These are phyloP conservation scores for Hymenoscyphus occultus DNA, from an alignment of 2,329 filamentous ascomycete species.

Conservation along the genomic window DNA sequence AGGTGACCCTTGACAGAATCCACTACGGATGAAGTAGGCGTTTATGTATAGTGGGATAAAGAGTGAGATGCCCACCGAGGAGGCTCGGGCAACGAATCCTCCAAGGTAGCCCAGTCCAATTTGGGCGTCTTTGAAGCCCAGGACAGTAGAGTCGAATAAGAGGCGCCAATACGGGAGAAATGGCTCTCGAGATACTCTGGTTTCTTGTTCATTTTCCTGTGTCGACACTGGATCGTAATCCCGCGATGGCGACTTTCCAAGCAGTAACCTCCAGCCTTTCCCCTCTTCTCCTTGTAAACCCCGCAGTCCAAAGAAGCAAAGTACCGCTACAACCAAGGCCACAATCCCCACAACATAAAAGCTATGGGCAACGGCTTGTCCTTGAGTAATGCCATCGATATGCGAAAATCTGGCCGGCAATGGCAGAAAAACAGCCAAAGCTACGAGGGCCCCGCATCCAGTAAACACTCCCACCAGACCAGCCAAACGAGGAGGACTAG, in stretches of 20 bases:
- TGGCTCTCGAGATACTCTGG: conserved; percentile 9
- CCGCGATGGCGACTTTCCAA: conserved; percentile 38
- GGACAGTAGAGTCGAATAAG: conserved; percentile 58
- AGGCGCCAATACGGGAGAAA: conserved; percentile 58
- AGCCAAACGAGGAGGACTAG: conserved; percentile 63
- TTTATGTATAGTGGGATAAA: conserved; percentile 95
- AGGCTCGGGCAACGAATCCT: conserved; percentile 91
- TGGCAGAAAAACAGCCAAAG: conserved; percentile 78
- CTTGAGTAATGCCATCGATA: conserved; percentile 67
- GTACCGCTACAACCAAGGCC: conserved; percentile 67
- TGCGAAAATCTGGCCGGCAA: conserved; percentile 77
- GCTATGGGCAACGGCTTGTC: conserved; percentile 72
- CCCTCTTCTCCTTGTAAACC: conserved; percentile 68
- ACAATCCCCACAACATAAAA: conserved; percentile 83
- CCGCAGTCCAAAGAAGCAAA: conserved; percentile 76
- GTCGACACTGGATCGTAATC: conserved; percentile 21
- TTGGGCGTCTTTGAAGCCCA: conserved; percentile 72
- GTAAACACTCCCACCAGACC: conserved; percentile 91
- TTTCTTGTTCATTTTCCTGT: conserved; percentile 7
- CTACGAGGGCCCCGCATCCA: conserved; percentile 84
- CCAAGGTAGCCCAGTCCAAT: conserved; percentile 89
- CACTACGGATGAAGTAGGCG: conserved; percentile 78
- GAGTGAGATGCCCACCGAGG: conserved; percentile 89
- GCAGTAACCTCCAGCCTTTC: conserved; percentile 65
- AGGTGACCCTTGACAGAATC: conserved; percentile 69